Evolutionary conservation across 2,329 filamentous ascomycete species (phyloP).

Genomic region (Didymella glomerata): DNA sequence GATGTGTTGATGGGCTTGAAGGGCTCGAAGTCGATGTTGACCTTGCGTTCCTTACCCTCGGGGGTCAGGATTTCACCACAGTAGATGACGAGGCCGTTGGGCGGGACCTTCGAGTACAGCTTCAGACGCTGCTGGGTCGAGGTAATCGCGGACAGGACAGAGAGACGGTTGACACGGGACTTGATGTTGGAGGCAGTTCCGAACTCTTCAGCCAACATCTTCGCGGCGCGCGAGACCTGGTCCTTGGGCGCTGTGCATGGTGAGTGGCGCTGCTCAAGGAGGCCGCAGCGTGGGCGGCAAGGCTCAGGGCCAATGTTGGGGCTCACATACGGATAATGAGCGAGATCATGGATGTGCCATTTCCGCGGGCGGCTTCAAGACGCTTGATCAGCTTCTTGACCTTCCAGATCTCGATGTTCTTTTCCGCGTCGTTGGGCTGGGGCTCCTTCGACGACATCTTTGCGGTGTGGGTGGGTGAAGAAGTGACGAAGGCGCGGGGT

Average conservation of each 20-base stretch:
- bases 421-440: conserved; percentile 92
- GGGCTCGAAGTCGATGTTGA: conserved; percentile 99
- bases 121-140: conserved; percentile 99
- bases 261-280: conserved; percentile 29
- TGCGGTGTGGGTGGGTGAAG: conserved; percentile 30
- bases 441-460: conserved; percentile 49
- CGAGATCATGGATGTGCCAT: conserved; percentile 99
- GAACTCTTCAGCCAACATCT: conserved; percentile 99
- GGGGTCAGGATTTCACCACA: conserved; percentile 99
- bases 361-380: conserved; percentile 94
- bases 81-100: conserved; percentile 97
- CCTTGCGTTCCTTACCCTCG: conserved; percentile 98
- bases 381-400: conserved; percentile 99
- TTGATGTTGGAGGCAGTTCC: conserved; percentile 99
- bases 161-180: conserved; percentile 98
- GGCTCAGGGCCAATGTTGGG: conserved; percentile 4
- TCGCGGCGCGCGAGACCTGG: conserved; percentile 92
- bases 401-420: conserved; percentile 96
- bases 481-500: conserved; percentile 25
- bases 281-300: conserved; percentile 5
- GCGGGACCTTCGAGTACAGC: conserved; percentile 98
- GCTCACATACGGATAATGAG: conserved; percentile 87
- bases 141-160: conserved; percentile 96
- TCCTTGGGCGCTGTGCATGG: conserved; percentile 83
- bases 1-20: conserved; percentile 99